Base-by-base conservation (phyloP, 139 green algal genomes). In the Nannochloris sp. region DNA sequence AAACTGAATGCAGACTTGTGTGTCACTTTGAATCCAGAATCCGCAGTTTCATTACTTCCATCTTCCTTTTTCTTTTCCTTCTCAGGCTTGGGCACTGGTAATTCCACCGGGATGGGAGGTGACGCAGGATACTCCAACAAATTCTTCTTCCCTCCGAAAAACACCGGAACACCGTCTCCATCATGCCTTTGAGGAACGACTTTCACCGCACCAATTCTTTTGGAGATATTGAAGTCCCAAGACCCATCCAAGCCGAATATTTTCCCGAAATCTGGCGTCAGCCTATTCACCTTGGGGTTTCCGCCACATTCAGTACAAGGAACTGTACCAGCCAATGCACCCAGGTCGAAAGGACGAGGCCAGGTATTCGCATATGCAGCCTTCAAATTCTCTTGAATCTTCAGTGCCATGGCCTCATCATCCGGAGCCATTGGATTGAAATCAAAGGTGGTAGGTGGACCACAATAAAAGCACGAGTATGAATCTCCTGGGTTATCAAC, bases 401-500 rank as follows among this genome's bases (percentile, higher is more conserved):
- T 63, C 46, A 75, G 62, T 15, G 71, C 66, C 11, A 48, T 40
- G 14, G 55, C 23, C 48, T 70, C 60, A 48, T 62, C 46, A 50
- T 73, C 51, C 3, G 21, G 18, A 31, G 34, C 60, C 34, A 66
- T 66, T 18, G 57, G 57, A 51, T 64, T 64, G 56, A 64, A 64
- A 58, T 64, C 60, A 54, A 58, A 58, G 9, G 34, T 19, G 18
- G 61, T 59, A 18, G 27, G 23, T 2, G 71, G 66, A 27, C 75
- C 75, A 67, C 75, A 81, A 61, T 73, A 69, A 36, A 70, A 57
- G 66, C 75, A 81, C 16, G 31, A 55, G 54, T 81, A 79, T 6
- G 49, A 57, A 57, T 69, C 48, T 36, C 27, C 16, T 4, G 55
- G 27, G 27, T 74, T 60, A 59, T 81, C 71, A 18, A 75, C 62